Percentiles rank a stretch among this genome's conserved stretches.
These are phyloP conservation scores for Epichloe baconii DNA, from an alignment of 2,329 filamentous ascomycete species.

Conservation along the genomic window DNA sequence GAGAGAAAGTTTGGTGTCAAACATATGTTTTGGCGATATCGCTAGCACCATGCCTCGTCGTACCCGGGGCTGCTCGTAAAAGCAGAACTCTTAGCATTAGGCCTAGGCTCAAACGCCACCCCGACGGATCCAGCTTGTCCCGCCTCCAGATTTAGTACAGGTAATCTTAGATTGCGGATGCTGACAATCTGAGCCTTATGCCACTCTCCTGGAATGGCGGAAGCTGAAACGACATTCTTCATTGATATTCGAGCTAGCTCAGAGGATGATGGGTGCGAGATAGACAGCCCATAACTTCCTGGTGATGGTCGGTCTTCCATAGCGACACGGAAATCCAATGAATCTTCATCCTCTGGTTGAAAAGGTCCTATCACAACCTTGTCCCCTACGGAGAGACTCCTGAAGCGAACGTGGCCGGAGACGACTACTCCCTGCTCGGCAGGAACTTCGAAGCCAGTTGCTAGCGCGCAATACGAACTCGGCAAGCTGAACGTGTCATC, in stretches of 20 bases:
- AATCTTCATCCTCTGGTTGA: slow-evolving; percentile 39
- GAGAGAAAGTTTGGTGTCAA: slow-evolving; percentile 41
- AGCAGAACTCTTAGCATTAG: not conserved
- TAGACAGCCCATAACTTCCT: slow-evolving; percentile 34
- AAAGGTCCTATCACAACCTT: slow-evolving; percentile 71
- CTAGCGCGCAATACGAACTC: slow-evolving; percentile 34
- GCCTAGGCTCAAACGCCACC: slow-evolving; percentile 42
- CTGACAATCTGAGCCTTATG: slow-evolving; percentile 69
- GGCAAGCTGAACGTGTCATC: slow-evolving; percentile 79
- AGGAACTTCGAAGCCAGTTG: slow-evolving; percentile 7
- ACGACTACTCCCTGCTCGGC: slow-evolving; percentile 56
- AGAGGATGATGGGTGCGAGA: slow-evolving; percentile 39
- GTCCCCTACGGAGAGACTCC: slow-evolving; percentile 65
- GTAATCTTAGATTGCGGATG: slow-evolving; percentile 74
- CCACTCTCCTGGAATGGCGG: slow-evolving; percentile 55
- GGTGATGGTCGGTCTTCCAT: slow-evolving; percentile 35
- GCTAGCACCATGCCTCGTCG: slow-evolving; percentile 77
- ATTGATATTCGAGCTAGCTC: slow-evolving; percentile 40
- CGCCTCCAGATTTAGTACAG: slow-evolving; percentile 59
- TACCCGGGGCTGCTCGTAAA: slow-evolving; percentile 26
- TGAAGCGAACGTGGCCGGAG: slow-evolving; percentile 73
- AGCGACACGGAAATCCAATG: slow-evolving; percentile 14
- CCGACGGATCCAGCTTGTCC: slow-evolving; percentile 88
- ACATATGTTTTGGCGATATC: slow-evolving; percentile 45
- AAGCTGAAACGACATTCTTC: slow-evolving; percentile 38